Evolutionary conservation across 2,329 filamentous ascomycete species (phyloP), one percentile per base, ranked within the genome.

Genomic region (Stagonosporopsis chrysanthemi): DNA sequence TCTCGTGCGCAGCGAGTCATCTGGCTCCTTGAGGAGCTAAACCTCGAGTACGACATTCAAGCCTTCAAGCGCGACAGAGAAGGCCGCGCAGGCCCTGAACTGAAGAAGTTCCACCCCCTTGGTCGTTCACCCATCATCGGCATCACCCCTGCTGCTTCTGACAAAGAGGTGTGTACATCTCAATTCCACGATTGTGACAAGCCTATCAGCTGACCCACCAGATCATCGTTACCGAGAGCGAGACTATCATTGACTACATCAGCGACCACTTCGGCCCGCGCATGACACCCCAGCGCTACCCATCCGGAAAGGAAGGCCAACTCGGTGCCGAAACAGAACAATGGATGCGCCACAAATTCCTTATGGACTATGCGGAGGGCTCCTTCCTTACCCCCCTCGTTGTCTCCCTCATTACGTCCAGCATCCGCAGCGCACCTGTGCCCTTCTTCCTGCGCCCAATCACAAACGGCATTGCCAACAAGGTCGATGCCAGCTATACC

Each of bases 51-150:
- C 77, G 86, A 93, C 60, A 79, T 97, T 56, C 86, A 94, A 70
- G 83, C 89, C 51, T 95, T 90, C 82, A 91, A 91, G 75, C 88
- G 93, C 35, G 74, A 75, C 36, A 68, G 77, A 55, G 84, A 88
- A 52, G 83, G 81, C 67, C 81, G 90, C n/a, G 93, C 93, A 1
- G 91, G 91, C 3, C 80, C 86, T 0, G 89, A 90, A 68, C 83
- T 97, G 42, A 88, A 90, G 70, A 82, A 91, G 62, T 78, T 96
- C 35, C 92, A 97, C 70, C 89, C 91, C 0, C 82, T 97, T 4
- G 94, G 94, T 60, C 97, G 97, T 75, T 92, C 91, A 1, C 94
- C 94, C 0, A 79, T 94, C 39, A 79, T 98, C 63, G 85, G 84
- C 8, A 81, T 97, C 66, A 79, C 86, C 60, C 75, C 78, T 1